Base-by-base conservation (phyloP, 2,329 filamentous ascomycete genomes). In the Epichloe uncinata region DNA sequence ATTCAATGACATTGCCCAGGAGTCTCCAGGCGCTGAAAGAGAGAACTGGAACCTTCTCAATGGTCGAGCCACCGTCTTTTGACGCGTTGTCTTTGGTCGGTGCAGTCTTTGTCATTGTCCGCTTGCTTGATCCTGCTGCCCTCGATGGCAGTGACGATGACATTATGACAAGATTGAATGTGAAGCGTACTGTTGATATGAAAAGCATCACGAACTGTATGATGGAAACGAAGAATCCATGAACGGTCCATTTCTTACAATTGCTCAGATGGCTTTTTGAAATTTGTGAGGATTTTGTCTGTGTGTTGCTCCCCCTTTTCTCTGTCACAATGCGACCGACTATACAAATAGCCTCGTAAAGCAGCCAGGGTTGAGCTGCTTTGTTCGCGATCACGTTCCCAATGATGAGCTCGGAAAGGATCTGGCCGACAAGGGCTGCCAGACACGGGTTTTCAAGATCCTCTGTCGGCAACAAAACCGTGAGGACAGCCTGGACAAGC, bases 361-460 rank as follows among this genome's bases (percentile, higher is more conserved):
- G 67, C 60, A 96, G 77, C 87, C 87, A 94, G 22, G 87, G 86
- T 67, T 97, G 84, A 57, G 85, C 88, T 40, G 85, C 75, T 64
- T 85, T 94, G 60, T 84, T 85, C 59, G 82, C 81, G 58, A 96
- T 74, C 51, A 85, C 77, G 58, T 87, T 89, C 54, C 87, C 87
- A 55, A 98, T 74, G 54, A 97, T 87, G 63, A 95, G 81, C 66
- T 96, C 89, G 6, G 89, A 87, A 54, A 97, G 75, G 56, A 97
- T 85, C 67, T 96, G 88, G 49, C 82, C 81, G 54, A 96, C 84
- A 54, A 98, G 73, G 36, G 87, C 78, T 50, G 86, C 84, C 59
- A 97, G 73, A 64, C 87, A 95, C 49, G 80, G 80, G 64, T 95
- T 97, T 60, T 91, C 82, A 38, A 97, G 73, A 64, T 97, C 91